Base-by-base conservation (phyloP, 306 rosid species). In the Nissolia schottii region DNA sequence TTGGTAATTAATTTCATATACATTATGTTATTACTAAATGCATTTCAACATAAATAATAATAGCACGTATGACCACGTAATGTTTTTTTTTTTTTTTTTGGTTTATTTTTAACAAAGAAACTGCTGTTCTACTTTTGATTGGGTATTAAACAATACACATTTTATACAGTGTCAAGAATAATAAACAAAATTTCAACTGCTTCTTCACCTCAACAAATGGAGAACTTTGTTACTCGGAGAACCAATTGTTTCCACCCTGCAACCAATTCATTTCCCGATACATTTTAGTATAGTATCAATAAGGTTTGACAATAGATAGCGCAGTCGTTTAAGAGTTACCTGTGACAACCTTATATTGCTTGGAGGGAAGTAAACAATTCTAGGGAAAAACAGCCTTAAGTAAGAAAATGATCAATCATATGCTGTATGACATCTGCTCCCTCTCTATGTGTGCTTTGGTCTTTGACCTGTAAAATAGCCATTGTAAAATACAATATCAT, bases 381-480 rank as follows among this genome's bases (percentile, higher is more conserved):
- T 4, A 23, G 18, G 10, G 34, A 41, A 27, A 14, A 6, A 15
- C 43, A 20, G 56, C 73, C 51, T 67, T 89, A 91, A 7, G 67
- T 77, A 22, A 80, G 83, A 82, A 94, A 91, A 88, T 85, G 90
- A 77, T 94, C 95, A 8, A 94, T 89, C 85, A 94, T 94, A 82
- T 94, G 96, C 35, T 82, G 82, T 20, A 94, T 85, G 70, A 94
- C 97, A 82, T 94, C 99, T 25, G 89, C 99, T 13, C 99, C 99
- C 86, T 94, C 99, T 71, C 77, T 82, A 70, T 91, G 97, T 38
- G 71, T 76, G 35, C 67, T 70, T 78, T 78, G 77, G 77, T 94
- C 85, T 85, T 91, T 94, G 60, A 94, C 99, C 99, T 94, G 82
- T 76, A 63, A 62, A 54, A 77, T 35, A 60, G 64, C 22, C 38